Base-by-base conservation (phyloP, 257 asterid genomes). In the Orobanche coerulescens region DNA sequence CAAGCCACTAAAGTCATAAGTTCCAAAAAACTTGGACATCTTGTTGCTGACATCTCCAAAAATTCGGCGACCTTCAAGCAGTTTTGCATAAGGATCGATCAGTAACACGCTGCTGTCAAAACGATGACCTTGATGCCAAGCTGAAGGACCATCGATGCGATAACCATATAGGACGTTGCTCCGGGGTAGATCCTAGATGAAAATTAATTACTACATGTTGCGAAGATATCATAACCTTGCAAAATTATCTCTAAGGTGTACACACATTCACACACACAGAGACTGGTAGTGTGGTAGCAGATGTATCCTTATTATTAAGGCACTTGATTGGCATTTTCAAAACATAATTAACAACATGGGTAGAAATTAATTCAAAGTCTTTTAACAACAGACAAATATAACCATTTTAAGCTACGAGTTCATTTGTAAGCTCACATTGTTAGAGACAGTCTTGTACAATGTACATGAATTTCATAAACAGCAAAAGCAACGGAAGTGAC, bases 41-140 rank as follows among this genome's bases (percentile, higher is more conserved):
- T 75, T 88, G 73, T 75, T 43, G 75, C 70, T 80, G 75, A 71
- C 76, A 81, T 92, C 98, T 68, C 95, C 98, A 77, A 88, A 92
- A 33, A 72, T 28, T 67, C 86, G 72, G 26, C 95, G 94, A 49
- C 98, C 98, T 76, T 92, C 98, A 78, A 92, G 53, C 67, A 92
- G 71, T 80, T 82, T 92, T 71, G 97, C 94, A 51, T 92, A 92
- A 6, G 98, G 98, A 79, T 92, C 98, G 49, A n/a, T n/a, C n/a
- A 92, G 70, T 61, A 92, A 75, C 62, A 88, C 58, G 63, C 68
- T 80, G 51, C 70, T 69, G 57, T 92, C 95, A 79, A 82, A 92
- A 51, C 98, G 90, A 77, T 92, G 95, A 23, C 98, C 98, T 69
- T 82, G 82, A 77, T 64, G 71, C 97, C 98, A 92, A 65, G 73